Conservation (phyloP, 176 grass and related monocot species). For the maize (Zea mays) region DNA sequence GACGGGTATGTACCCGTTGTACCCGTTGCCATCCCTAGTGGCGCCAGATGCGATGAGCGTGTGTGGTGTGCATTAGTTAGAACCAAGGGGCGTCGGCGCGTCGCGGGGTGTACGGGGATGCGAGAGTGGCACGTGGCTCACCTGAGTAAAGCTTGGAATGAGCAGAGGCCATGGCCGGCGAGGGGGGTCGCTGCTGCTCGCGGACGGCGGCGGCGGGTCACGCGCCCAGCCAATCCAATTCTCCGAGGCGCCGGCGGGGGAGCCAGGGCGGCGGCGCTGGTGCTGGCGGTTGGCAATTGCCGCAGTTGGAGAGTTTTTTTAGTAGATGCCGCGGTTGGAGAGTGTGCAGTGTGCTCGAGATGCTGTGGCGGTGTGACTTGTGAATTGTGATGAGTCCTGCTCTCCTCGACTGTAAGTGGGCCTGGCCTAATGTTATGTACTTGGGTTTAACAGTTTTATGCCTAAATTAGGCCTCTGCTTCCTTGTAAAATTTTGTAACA, state of each 20-base stretch:
- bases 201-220: neutral
- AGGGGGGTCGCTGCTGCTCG: neutral
- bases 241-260: neutral
- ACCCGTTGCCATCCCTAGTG: too few relatives aligned
- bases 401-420: neutral
- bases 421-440: neutral
- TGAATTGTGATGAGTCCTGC: neutral
- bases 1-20: too few relatives aligned
- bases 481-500: too few relatives aligned
- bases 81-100: neutral
- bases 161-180: conserved; percentile 42
- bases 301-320: neutral
- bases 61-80: neutral
- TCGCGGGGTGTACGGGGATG: neutral
- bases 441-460: too few relatives aligned
- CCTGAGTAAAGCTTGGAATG: conserved; percentile 74
- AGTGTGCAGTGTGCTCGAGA: too few relatives aligned
- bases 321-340: too few relatives aligned
- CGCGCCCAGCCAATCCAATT: neutral
- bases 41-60: neutral
- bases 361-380: too few relatives aligned
- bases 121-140: conserved; percentile 14
- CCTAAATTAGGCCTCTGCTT: too few relatives aligned
- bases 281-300: neutral
- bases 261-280: conserved; percentile 7